Evolutionary conservation across 352 stramenopile genomes (phyloP).

Genomic region (Phytophthora macrochlamydospora): DNA sequence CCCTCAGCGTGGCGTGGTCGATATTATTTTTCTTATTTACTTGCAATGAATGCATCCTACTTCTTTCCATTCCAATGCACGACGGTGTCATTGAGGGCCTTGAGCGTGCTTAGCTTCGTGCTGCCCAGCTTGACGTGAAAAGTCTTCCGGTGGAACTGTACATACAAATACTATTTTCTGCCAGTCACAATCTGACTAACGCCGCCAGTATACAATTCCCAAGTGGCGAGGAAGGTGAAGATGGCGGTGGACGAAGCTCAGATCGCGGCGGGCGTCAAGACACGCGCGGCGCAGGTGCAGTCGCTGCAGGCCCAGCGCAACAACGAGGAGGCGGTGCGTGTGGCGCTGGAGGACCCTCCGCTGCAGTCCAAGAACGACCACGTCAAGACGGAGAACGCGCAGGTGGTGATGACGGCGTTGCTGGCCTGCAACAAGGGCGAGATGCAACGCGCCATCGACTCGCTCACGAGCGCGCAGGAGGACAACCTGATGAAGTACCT

Average conservation of each 20-base stretch:
- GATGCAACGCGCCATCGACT: constrained; percentile 84
- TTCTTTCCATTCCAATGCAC: neutral
- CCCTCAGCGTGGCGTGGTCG: neutral
- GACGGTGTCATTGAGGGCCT: too few species aligned
- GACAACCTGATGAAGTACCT: constrained; percentile 92
- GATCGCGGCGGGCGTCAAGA: constrained; percentile 58
- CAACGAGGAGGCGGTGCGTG: constrained; percentile 81
- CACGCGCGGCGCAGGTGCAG: constrained; percentile 69
- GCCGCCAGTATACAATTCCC: constrained; percentile 15
- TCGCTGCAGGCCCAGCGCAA: constrained; percentile 75
- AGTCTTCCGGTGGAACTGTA: neutral
- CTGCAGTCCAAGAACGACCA: constrained; percentile 64
- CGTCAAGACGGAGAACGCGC: constrained; percentile 78
- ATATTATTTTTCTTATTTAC: neutral
- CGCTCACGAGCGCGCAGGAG: constrained; percentile 65
- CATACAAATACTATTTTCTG: constrained; percentile 16
- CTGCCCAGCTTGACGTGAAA: neutral
- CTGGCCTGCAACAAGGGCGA: constrained; percentile 89
- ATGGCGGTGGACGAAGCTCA: constrained; percentile 70
- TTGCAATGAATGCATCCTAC: neutral
- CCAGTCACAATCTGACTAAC: constrained; percentile 1
- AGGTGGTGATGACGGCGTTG: constrained; percentile 76
- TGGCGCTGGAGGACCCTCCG: constrained; percentile 76
- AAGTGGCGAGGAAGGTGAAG: constrained; percentile 12
- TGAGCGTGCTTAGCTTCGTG: neutral